Evolutionary conservation across 768 basidiomycete species (phyloP), one percentile per base, ranked within the genome.

Genomic region (Mycena sanguinolenta): DNA sequence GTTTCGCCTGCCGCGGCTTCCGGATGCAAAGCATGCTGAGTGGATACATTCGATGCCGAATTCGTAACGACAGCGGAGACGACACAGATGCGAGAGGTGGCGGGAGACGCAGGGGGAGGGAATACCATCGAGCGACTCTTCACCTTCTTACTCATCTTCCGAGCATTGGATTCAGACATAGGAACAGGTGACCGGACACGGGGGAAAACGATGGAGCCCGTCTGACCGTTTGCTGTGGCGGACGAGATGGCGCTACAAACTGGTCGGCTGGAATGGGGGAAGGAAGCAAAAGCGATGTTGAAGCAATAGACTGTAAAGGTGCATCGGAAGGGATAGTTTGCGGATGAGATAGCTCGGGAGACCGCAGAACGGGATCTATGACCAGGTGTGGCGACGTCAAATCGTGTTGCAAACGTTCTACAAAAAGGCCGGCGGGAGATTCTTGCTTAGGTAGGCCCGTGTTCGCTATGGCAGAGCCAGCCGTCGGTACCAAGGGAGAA

Each of bases 81-180:
- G 9, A 21, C n/a, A 34, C 42, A 34, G 23, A 36, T 42, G 28
- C 21, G 42, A 49, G 57, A 38, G 44, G 44, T 32, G 23, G 52
- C 30, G 39, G 21, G 42, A 58, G 57, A 38, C 57, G 44, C 4
- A 17, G 28, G 34, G 39, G 54, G 7, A 44, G 3, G 1, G 19
- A 63, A 38, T 19, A 23, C 55, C 62, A 63, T 30, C 14, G 55
- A 69, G 28, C 23, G 44, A 27, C 67, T 52, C 32, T 69, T 63
- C 62, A 36, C 63, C 30, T 23, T 42, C 27, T 50, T 30, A n/a
- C 36, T 30, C 3, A 13, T 30, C 14, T 36, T 59, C 36, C 21
- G 32, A 36, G 38, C 12, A n/a, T 27, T 42, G 23, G 49, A 49
- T 38, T 62, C 61, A 46, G 55, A 44, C 19, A 50, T 54, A 46